Conservation (phyloP, 2,329 filamentous ascomycete species). For the Colletotrichum limetticola region DNA sequence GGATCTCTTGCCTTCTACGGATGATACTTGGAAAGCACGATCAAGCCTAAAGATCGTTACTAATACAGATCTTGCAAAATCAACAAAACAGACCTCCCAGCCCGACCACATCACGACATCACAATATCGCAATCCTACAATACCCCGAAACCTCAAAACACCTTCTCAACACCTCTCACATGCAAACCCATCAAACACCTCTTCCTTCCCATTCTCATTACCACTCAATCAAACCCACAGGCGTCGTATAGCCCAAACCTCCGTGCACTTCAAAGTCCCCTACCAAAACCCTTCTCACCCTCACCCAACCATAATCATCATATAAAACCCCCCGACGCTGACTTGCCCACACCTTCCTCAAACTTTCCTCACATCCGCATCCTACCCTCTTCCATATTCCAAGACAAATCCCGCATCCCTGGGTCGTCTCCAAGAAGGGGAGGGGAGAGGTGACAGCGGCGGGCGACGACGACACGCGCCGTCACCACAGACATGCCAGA, state of each 20-base stretch:
- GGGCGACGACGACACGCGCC: neutral
- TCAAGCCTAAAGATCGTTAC: too few relatives aligned
- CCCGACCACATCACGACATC: too few relatives aligned
- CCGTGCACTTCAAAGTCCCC: neutral
- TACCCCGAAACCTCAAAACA: too few relatives aligned
- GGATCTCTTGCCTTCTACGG: too few relatives aligned
- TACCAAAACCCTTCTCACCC: neutral
- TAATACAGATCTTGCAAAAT: accelerated
- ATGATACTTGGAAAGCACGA: too few relatives aligned
- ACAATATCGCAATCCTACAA: too few relatives aligned
- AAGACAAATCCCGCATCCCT: neutral
- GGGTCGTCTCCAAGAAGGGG: too few relatives aligned
- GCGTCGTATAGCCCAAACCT: neutral
- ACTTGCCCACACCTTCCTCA: neutral
- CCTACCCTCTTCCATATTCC: too few relatives aligned
- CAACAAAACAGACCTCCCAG: too few relatives aligned
- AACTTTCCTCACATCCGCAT: neutral
- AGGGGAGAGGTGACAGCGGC: too few relatives aligned
- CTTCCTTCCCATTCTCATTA: accelerated
- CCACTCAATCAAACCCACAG: neutral
- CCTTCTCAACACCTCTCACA: too few relatives aligned
- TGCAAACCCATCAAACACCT: too few relatives aligned
- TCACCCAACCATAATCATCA: neutral
- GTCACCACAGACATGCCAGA: neutral
- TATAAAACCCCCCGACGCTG: neutral